Evolutionary conservation across 352 stramenopile species (phyloP), one percentile per base, ranked within the genome.

Genomic region (Globisporangium spinosum): DNA sequence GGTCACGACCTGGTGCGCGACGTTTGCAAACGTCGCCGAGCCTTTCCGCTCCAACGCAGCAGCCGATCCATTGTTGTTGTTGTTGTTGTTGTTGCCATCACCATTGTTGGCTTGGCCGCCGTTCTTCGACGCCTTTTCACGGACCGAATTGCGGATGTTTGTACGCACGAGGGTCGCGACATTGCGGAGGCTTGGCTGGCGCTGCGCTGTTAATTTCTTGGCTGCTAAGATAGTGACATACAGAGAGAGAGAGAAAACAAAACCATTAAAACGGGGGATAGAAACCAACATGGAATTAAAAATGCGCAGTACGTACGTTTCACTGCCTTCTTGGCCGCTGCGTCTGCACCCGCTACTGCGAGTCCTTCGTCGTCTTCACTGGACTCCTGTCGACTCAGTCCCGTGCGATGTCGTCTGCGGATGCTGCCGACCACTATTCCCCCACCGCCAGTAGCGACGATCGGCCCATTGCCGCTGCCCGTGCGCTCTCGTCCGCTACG

Each of bases 1-100:
- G 27, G 79, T 82, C 67, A 95, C 85, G 17, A 95, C 73, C 58
- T 93, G 82, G 12, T 90, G 79, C 55, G 88, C 88, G 0, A 95
- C 78, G 13, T 81, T 82, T 12, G 88, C 88, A 70, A 94, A 94
- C 22, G 82, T 85, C 58, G 72, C 35, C 17, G 64, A 72, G 40
- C 55, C 45, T 12, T 68, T 68, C 56, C 67, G 67, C 61, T 68
- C 78, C n/a, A 69, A 70, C n/a, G 2, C 32, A n/a, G 58, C 47
- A 2, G 60, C 32, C 23, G 17, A 22, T 0, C 17, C 17, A 38
- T 38, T 38, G 17, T 12, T 23, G 15, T 22, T 51, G 15, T 22
- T 51, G 43, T 22, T 51, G 40, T 58, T 55, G 29, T 23, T 64
- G 17, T 29, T 75, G 9, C 17, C 23, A 27, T 45, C 57, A 35